A percentile compares a stretch with the other conserved stretches of the same genome.
Conservation (phyloP, 352 stramenopile species). For the Blastocystis sp. region DNA sequence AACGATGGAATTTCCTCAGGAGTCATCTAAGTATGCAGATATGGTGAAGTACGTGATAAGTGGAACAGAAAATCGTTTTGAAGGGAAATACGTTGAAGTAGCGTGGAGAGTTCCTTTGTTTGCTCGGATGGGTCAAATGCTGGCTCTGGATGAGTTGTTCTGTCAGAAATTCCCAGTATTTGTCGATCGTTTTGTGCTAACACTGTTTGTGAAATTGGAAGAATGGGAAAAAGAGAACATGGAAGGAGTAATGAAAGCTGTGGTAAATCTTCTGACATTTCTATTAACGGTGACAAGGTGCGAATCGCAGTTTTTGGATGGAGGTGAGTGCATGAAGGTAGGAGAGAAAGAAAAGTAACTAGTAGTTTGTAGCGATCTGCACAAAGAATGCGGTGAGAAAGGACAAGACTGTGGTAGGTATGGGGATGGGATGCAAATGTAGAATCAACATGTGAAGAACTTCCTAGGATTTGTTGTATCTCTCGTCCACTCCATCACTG, state of each 20-base stretch:
- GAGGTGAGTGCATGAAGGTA: conserved; percentile 4
- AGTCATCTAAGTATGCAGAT: neutral
- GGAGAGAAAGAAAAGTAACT: neutral
- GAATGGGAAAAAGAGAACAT: neutral
- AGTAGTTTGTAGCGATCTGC: conserved; percentile 30
- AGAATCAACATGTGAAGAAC: conserved; percentile 37
- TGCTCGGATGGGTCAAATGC: neutral
- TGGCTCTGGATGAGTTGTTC: conserved; percentile 26
- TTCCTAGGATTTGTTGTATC: conserved; percentile 16
- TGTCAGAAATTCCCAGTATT: neutral
- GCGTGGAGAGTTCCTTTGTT: neutral
- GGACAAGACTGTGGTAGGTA: neutral
- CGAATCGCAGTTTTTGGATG: neutral
- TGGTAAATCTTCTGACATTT: neutral
- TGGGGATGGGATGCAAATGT: neutral
- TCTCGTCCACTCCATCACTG: neutral
- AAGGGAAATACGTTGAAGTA: neutral
- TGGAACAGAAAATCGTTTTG: neutral
- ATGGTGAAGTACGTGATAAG: neutral
- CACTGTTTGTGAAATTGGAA: neutral
- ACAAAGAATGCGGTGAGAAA: neutral
- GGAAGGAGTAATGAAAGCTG: neutral
- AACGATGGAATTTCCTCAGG: neutral
- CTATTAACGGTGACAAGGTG: neutral
- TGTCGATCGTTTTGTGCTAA: neutral